phyloP scores from a whole-genome alignment of 2,329 filamentous ascomycete genomes.

The Epichloe elymi region DNA sequence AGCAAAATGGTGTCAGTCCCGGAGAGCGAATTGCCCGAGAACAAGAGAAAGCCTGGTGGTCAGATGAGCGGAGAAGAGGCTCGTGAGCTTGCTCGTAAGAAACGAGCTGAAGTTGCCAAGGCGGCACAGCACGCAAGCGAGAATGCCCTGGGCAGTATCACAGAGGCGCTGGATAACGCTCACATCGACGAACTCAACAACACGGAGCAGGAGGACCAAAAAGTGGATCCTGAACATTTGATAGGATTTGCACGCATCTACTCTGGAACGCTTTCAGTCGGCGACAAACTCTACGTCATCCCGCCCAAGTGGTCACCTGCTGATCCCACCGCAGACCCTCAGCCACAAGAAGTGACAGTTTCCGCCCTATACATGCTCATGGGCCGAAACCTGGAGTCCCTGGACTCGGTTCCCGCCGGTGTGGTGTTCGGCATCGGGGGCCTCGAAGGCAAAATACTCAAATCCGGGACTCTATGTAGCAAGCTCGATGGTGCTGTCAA shows the following conservation, averaged over 20 bases:
- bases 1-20: conserved; percentile 97
- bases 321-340: conserved; percentile 55
- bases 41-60: conserved; percentile 53
- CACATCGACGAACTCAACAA: conserved; percentile 40
- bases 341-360: conserved; percentile 71
- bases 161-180: conserved; percentile 46
- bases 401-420: conserved; percentile 77
- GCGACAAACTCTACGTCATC: conserved; percentile 81
- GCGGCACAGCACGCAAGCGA: conserved; percentile 43
- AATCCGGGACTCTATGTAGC: conserved; percentile 87
- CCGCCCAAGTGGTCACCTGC: conserved; percentile 87
- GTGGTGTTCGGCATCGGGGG: conserved; percentile 93
- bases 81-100: conserved; percentile 71
- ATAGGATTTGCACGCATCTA: conserved; percentile 92
- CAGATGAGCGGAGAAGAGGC: conserved; percentile 82
- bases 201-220: conserved; percentile 36
- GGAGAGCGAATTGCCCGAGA: conserved; percentile 80
- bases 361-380: conserved; percentile 89
- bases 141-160: conserved; percentile 40
- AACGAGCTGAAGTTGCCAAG: conserved; percentile 75
- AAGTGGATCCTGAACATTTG: conserved; percentile 68
- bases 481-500: conserved; percentile 79
- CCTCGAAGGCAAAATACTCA: conserved; percentile 84
- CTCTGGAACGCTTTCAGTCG: conserved; percentile 78
- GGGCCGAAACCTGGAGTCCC: conserved; percentile 74